These are phyloP conservation scores for Mortierella sp. DNA, from an alignment of 371 early-diverging fungal genomes.

Conservation along the genomic window DNA sequence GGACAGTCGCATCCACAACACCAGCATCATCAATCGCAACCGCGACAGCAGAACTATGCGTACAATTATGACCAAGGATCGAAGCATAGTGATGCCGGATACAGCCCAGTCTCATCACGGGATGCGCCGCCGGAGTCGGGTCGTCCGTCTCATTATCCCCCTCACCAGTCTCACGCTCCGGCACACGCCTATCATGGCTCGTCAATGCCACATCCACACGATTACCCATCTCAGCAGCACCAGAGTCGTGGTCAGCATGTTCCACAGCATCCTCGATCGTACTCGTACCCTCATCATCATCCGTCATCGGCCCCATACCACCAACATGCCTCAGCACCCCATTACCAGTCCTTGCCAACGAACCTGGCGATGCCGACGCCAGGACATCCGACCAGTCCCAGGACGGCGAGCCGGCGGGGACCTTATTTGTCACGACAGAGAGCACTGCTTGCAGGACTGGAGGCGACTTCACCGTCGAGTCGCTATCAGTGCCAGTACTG, in stretches of 20 bases:
- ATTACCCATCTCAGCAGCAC: conserved; percentile 1
- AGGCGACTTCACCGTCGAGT: conserved; percentile 40
- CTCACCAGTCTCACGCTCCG: conserved; percentile 1
- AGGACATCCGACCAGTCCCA: neutral
- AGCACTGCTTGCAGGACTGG: conserved; percentile 39
- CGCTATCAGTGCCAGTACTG: conserved; percentile 79
- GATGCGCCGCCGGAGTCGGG: neutral
- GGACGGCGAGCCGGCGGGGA: conserved; percentile 27
- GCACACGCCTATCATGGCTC: conserved; percentile 5
- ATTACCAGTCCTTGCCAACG: neutral
- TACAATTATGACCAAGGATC: neutral
- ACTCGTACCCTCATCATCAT: neutral
- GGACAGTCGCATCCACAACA: neutral
- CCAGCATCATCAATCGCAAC: conserved; percentile 12
- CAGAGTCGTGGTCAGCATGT: neutral
- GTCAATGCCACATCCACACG: neutral
- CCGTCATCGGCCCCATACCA: conserved; percentile 6
- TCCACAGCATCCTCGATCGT: neutral
- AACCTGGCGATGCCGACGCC: neutral
- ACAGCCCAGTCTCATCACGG: neutral
- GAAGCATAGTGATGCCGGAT: neutral
- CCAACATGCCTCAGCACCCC: conserved; percentile 4
- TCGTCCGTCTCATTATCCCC: conserved; percentile 1
- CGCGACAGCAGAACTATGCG: neutral
- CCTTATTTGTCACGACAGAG: conserved; percentile 38